Evolutionary conservation across 1,139 yeast species (phyloP), one percentile per base, ranked within the genome.

Genomic region (Hanseniaspora gamundiae): DNA sequence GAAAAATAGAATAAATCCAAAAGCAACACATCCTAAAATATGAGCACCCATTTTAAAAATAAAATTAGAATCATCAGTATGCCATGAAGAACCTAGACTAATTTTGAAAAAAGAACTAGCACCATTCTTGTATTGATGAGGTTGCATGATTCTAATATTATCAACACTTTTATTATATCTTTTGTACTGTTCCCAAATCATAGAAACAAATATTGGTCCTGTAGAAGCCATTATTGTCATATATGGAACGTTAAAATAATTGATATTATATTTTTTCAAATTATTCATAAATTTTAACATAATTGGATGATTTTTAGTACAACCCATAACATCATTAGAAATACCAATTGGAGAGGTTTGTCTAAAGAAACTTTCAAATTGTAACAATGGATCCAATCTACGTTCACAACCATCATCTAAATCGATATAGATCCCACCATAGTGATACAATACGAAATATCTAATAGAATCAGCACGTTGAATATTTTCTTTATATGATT

Each of bases 381-480:
- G 72, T 48, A 87, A 70, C 48, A 88, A 65, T 0, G 94, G 93
- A 59, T 87, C 95, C 51, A 87, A 67, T 48, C 71, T 71, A 48
- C 87, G 69, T 50, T 74, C 74, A 62, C 95, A 86, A 5, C 91
- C 95, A 59, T 84, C 94, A 57, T 87, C 96, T 53, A 87, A 68
- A 63, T 87, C 97, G 50, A 87, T 79, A 64, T 87, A 87, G 39
- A 88, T 71, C 39, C 97, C 97, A 47, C 97, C 97, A 57, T 74
- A 86, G 58, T 83, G 87, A 47, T 71, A 73, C 52, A 87, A 68
- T 4, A 84, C 83, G 64, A 87, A 87, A 65, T 87, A 87, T 51
- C 96, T 71, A 42, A 88, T 83, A n/a, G 86, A 94, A 57, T 87
- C 96, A 0, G 95, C 96, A 48, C 96, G 68, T 68, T 85, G 79